These are phyloP conservation scores for Viola pubescens DNA, from an alignment of 441 rosid genomes.

Conservation along the genomic window DNA sequence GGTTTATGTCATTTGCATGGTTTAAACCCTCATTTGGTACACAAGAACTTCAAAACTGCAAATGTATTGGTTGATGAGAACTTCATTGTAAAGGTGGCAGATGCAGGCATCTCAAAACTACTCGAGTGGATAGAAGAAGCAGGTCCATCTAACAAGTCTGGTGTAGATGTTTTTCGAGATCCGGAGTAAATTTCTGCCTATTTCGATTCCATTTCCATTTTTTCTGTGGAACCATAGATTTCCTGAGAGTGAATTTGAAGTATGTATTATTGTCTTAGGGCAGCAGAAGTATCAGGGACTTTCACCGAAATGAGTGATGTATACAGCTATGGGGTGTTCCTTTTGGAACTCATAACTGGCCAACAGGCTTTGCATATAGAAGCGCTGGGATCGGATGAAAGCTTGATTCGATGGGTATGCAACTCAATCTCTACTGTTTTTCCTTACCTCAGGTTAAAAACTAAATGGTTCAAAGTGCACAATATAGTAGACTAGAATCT, in stretches of 20 bases:
- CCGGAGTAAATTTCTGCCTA: slow-evolving; percentile 44
- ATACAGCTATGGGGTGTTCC: slow-evolving; percentile 62
- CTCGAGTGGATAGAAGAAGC: slow-evolving; percentile 42
- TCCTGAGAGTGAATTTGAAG: slow-evolving; percentile 2
- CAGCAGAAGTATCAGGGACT: slow-evolving; percentile 22
- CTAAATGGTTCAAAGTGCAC: too few species aligned
- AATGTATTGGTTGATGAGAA: slow-evolving; percentile 62
- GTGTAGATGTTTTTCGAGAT: slow-evolving; percentile 33
- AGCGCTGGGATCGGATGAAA: slow-evolving; percentile 28
- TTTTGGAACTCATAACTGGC: slow-evolving; percentile 56
- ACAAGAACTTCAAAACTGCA: slow-evolving; percentile 54
- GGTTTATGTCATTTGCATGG: slow-evolving; percentile 53
- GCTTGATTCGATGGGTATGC: slow-evolving; percentile 46
- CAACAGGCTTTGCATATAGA: slow-evolving; percentile 26
- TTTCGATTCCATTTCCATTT: slow-evolving; percentile 3
- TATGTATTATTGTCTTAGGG: slow-evolving; percentile 26
- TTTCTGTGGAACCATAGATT: slow-evolving; percentile 1
- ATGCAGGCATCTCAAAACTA: slow-evolving; percentile 40
- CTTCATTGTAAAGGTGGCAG: slow-evolving; percentile 54
- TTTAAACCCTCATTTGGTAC: slow-evolving; percentile 48
- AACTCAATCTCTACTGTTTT: not conserved
- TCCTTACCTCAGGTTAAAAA: not conserved
- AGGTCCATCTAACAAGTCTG: slow-evolving; percentile 39
- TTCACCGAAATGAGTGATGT: slow-evolving; percentile 44
- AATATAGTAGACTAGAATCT: too few species aligned